Base-by-base conservation (phyloP, 2,329 filamentous ascomycete genomes). In the Blastomyces percursus region DNA sequence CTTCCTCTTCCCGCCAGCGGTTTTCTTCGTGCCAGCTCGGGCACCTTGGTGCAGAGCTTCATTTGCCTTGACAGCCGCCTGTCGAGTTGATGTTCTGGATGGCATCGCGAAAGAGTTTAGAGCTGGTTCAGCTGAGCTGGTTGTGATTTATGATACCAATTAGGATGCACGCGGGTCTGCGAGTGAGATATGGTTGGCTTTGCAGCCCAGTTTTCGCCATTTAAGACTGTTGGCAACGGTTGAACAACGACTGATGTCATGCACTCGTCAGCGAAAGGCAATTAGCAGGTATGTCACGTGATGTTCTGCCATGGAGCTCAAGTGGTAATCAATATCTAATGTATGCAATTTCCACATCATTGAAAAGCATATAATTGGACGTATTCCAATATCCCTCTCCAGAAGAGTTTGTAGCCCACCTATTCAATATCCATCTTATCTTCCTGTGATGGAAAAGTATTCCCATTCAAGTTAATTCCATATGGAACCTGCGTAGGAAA, bases 41-140 rank as follows among this genome's bases (percentile, higher is more conserved):
- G 69, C 68, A 62, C 69, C 71, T 63, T 67, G 69, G 56, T 57
- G 71, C 64, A 63, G 76, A 74, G 76, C 74, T 64, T 77, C 71
- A 62, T 77, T 77, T 40, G 77, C 76, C 66, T 78, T 77, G 58
- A 72, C 72, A 9, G 76, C 76, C 5, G 77, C 76, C 64, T 76
- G 71, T 40, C 77, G 76, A 19, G 76, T 72, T 5, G 77, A 79
- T 52, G 74, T 73, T 64, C 75, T 68, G 54, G 70, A 69, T 14
- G 69, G n/a, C 64, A 76, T 75, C 40, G 59, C 69, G 27, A 48
- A 16, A 12, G 19, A 12, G 9, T 32, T 32, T 16, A 48, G 8
- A 59, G 16, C 40, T 48, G 9, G 24, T 48, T 12, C 16, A 35
- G 16, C 11, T 59, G 16, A 3, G 27, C 21, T 2, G 24, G 14